Conservation (phyloP, 371 early-diverging fungal genomes). For the Mucor racemosus region DNA sequence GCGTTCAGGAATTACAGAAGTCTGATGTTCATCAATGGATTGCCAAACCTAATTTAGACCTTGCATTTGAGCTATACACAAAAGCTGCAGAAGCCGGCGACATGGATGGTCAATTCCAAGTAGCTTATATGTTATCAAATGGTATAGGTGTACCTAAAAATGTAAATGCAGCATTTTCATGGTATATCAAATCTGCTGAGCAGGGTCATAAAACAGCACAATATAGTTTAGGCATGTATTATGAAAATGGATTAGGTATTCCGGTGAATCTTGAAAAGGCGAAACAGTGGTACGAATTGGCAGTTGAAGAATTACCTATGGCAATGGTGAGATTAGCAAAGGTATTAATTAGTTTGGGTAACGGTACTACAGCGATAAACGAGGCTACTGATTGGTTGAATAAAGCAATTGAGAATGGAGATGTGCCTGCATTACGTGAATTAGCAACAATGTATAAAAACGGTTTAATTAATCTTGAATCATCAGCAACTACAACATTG, state of each 20-base stretch:
- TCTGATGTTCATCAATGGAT: constrained; percentile 30
- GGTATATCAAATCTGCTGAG: constrained; percentile 56
- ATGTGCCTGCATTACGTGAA: constrained; percentile 29
- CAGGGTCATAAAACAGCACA: constrained; percentile 49
- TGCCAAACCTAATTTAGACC: constrained; percentile 13
- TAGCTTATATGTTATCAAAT: constrained; percentile 47
- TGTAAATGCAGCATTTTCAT: constrained; percentile 45
- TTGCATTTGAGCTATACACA: constrained; percentile 34
- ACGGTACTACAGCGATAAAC: constrained; percentile 6
- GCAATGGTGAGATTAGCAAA: constrained; percentile 43
- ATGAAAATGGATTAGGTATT: constrained; percentile 45
- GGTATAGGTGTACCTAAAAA: constrained; percentile 27
- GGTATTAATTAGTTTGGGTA: constrained; percentile 17
- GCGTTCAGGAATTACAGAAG: constrained; percentile 18
- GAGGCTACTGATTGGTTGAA: constrained; percentile 23
- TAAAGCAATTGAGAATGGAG: constrained; percentile 26
- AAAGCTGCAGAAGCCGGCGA: constrained; percentile 36
- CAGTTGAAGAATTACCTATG: constrained; percentile 35
- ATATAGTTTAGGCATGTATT: constrained; percentile 48
- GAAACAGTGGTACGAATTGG: constrained; percentile 35
- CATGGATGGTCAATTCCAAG: constrained; percentile 36
- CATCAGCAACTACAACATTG: not conserved
- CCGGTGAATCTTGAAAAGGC: constrained; percentile 36
- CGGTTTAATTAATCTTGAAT: constrained; percentile 21
- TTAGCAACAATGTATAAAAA: constrained; percentile 29